Evolutionary conservation across 345 rosid genomes (phyloP).

Genomic region (Murraya paniculata): DNA sequence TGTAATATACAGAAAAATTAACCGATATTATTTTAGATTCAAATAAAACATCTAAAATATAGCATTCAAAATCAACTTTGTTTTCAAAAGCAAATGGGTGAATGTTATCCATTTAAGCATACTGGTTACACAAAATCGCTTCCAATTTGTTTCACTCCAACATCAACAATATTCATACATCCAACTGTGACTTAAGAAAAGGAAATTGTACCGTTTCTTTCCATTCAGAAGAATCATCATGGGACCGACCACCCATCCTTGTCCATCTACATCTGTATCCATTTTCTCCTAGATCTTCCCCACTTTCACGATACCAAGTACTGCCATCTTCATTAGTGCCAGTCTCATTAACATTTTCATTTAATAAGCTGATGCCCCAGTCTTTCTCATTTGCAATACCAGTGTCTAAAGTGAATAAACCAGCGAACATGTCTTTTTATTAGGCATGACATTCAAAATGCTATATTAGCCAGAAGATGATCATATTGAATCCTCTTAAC

Average conservation of each 20-base stretch:
- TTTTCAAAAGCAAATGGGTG: too few species aligned
- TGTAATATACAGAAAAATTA: too few species aligned
- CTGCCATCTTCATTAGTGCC: slow-evolving; percentile 93
- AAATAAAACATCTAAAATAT: too few species aligned
- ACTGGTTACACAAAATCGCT: not conserved
- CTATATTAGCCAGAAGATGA: not conserved
- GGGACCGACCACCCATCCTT: slow-evolving; percentile 88
- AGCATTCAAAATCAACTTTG: too few species aligned
- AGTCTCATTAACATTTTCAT: slow-evolving; percentile 74
- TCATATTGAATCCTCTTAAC: not conserved
- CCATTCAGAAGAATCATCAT: slow-evolving; percentile 88
- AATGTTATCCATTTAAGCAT: not conserved
- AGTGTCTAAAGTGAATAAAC: slow-evolving; percentile 56
- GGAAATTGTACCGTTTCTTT: slow-evolving; percentile 69
- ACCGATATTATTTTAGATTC: too few species aligned
- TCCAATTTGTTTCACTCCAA: slow-evolving; percentile 8
- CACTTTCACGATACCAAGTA: slow-evolving; percentile 88
- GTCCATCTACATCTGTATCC: slow-evolving; percentile 97
- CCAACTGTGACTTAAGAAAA: slow-evolving; percentile 13
- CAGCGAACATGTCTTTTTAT: slow-evolving; percentile 7
- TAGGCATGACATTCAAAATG: slow-evolving; percentile 3
- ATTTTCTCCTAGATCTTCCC: slow-evolving; percentile 79
- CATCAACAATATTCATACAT: slow-evolving; percentile 14
- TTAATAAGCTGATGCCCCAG: slow-evolving; percentile 87
- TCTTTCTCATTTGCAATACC: slow-evolving; percentile 99